phyloP scores from a whole-genome alignment of 371 early-diverging fungal genomes.

The Mucor irregularis region DNA sequence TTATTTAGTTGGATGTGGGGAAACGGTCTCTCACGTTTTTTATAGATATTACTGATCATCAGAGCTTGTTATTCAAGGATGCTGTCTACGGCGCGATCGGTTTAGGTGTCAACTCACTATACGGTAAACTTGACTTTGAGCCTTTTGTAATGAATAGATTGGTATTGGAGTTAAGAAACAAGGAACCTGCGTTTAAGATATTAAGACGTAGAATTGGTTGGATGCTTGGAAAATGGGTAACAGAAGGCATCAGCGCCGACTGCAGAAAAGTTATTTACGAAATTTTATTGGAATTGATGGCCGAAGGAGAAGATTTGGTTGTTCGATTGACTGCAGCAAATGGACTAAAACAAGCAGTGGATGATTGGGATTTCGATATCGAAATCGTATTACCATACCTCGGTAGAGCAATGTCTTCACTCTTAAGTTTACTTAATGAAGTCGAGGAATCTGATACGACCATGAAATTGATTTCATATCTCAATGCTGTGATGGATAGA shows the following conservation, averaged over 20 bases:
- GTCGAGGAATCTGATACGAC: slow-evolving; percentile 78
- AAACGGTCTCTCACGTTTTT: too few relatives aligned
- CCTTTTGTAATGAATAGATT: slow-evolving; percentile 67
- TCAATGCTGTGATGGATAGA: slow-evolving; percentile 78
- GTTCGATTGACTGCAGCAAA: slow-evolving; percentile 85
- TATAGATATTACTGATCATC: slow-evolving; percentile 47
- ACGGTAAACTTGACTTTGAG: slow-evolving; percentile 82
- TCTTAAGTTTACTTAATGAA: slow-evolving; percentile 62
- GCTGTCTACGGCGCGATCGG: slow-evolving; percentile 84
- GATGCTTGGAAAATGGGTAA: slow-evolving; percentile 87
- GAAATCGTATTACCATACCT: slow-evolving; percentile 71
- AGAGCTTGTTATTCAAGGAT: slow-evolving; percentile 74
- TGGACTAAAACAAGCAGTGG: slow-evolving; percentile 66
- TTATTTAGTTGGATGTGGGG: slow-evolving; percentile 21
- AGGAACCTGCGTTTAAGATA: slow-evolving; percentile 53
- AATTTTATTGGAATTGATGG: slow-evolving; percentile 69
- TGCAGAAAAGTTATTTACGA: slow-evolving; percentile 70
- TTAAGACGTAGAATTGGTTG: slow-evolving; percentile 79
- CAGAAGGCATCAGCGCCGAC: slow-evolving; percentile 71
- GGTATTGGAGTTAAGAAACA: slow-evolving; percentile 52
- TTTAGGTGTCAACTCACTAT: slow-evolving; percentile 81
- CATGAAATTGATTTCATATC: slow-evolving; percentile 72
- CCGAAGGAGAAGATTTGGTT: slow-evolving; percentile 68
- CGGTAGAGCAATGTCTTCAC: slow-evolving; percentile 56
- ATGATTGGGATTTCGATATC: slow-evolving; percentile 90